Evolutionary conservation across 1,139 yeast genomes (phyloP), one percentile per base, ranked within the genome.

Genomic region (Suhomyces wounanorum): DNA sequence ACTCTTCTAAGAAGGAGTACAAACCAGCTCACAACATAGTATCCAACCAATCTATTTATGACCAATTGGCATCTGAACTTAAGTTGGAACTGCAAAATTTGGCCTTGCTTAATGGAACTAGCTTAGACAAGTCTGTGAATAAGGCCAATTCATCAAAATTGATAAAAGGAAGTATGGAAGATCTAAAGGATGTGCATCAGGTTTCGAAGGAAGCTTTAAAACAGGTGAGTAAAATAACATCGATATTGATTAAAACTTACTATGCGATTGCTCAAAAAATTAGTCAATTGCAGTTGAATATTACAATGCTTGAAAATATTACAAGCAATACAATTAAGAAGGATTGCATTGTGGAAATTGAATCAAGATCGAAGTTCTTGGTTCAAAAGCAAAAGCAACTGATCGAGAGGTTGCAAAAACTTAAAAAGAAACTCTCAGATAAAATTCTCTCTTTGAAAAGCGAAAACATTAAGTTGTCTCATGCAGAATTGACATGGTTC

Each of bases 401-500:
- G 17, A 58, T 61, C 21, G 47, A 50, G 2, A 66, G 69, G 49
- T 56, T 67, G 16, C 48, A 55, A 2, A 37, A 26, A 1, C 50
- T 74, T 25, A 69, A 69, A 46, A 48, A 52, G 4, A 67, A 60
- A 46, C 52, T 75, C 5, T 57, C 60, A n/a, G 54, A 57, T 3
- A 59, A 65, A 11, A 58, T 68, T 6, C 66, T 65, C 42, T 56
- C 58, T 16, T 48, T 61, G 11, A 64, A 60, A 11, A 47, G 55
- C 4, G 61, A 59, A 30, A 53, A 67, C 1, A 54, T 70, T 11
- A 78, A 78, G 3, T 56, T 75, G 18, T 72, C 78, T 0, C 57
- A 60, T 4, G 68, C 68, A 6, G 81, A 77, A 53, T 64, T 57
- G 43, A 48, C 52, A 4, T 77, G 79, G 79, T 67, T 72, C 45